phyloP scores from a whole-genome alignment of 108 stramenopile genomes.

The Pseudonitzschia multistriata region DNA sequence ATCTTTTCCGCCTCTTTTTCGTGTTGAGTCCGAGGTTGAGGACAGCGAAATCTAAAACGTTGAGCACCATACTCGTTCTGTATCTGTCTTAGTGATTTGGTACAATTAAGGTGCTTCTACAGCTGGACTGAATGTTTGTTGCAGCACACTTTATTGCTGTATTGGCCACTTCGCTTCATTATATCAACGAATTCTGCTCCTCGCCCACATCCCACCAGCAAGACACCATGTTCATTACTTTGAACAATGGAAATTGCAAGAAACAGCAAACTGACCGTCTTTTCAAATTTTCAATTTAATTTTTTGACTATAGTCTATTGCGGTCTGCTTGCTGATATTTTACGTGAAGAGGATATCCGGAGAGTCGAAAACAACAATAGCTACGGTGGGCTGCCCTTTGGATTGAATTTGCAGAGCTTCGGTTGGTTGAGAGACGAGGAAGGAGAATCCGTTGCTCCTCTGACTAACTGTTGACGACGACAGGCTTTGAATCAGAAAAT shows the following conservation, averaged over 20 bases:
- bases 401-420: not conserved
- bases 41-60: too few species aligned
- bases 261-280: not conserved
- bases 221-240: not conserved
- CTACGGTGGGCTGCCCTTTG: not conserved
- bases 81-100: too few species aligned
- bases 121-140: not conserved
- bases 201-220: not conserved
- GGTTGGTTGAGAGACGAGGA: not conserved
- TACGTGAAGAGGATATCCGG: not conserved
- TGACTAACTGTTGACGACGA: not conserved
- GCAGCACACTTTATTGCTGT: not conserved
- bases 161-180: not conserved
- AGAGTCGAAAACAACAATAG: constrained; percentile 6
- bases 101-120: not conserved
- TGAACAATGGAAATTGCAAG: not conserved
- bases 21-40: not conserved
- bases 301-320: not conserved
- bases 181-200: not conserved
- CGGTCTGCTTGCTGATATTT: not conserved
- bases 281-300: not conserved
- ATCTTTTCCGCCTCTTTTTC: not conserved
- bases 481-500: not conserved
- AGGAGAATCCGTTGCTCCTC: not conserved
- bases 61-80: too few species aligned